Evolutionary conservation across 2,329 filamentous ascomycete species (phyloP).

Genomic region (Fusarium sp.): DNA sequence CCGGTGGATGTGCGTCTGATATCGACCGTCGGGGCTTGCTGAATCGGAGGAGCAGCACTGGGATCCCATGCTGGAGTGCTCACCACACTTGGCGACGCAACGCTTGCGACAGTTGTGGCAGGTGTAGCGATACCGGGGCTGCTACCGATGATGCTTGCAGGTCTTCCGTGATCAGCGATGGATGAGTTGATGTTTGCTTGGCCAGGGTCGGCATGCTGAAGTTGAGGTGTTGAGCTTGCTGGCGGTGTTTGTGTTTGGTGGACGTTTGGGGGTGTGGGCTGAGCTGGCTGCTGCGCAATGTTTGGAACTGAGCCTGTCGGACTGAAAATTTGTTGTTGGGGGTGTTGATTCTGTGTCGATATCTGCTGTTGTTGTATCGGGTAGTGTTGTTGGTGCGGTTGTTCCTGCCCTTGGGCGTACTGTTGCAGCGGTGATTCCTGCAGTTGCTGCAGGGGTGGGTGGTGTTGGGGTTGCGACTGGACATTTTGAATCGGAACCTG

Average conservation of each 20-base stretch:
- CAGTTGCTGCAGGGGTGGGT: background rate
- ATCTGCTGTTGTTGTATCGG: conserved; percentile 1
- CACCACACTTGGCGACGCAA: conserved; percentile 8
- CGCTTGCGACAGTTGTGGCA: conserved; percentile 17
- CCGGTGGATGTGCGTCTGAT: conserved; percentile 19
- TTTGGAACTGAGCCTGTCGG: conserved; percentile 3
- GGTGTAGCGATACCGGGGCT: conserved; percentile 20
- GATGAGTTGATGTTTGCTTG: conserved; percentile 10
- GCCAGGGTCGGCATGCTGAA: conserved; percentile 5
- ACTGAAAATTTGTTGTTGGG: conserved; percentile 8
- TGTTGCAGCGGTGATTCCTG: background rate
- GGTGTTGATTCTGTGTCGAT: conserved; percentile 3
- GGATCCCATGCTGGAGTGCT: conserved; percentile 22
- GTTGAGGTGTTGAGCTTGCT: background rate
- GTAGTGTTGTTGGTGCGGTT: background rate
- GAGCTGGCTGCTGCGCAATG: conserved; percentile 7
- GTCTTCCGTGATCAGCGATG: conserved; percentile 9
- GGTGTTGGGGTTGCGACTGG: background rate
- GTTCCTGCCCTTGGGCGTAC: background rate
- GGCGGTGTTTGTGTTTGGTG: conserved; percentile 4
- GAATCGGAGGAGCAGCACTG: background rate
- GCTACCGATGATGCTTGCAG: conserved; percentile 22
- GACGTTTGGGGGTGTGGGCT: background rate
- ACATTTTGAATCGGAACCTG: background rate
- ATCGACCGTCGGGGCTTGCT: background rate